Evolutionary conservation across 106 monocot genomes (phyloP).

Genomic region (Dendrobium nobile): DNA sequence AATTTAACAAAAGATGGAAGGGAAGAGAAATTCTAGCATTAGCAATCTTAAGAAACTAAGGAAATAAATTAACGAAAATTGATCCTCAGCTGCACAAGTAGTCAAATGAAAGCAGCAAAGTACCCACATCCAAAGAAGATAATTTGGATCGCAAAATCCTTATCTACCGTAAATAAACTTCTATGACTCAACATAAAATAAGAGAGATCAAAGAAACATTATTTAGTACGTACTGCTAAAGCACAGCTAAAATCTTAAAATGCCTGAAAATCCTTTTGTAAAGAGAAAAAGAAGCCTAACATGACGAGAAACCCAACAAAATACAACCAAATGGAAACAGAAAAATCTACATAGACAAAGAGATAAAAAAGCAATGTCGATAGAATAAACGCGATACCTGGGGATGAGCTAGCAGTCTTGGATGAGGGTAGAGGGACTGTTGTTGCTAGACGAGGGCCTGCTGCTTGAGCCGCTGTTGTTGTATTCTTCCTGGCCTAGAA

Average conservation of each 20-base stretch:
- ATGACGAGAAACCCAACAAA: background rate
- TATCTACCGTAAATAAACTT: background rate
- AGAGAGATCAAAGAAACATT: background rate
- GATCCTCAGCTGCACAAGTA: background rate
- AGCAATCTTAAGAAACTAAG: background rate
- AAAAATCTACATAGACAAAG: background rate
- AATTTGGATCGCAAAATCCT: background rate
- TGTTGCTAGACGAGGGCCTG: constrained; percentile 17
- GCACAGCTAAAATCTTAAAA: background rate
- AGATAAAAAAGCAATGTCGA: background rate
- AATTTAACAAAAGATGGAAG: background rate
- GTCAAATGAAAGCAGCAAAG: background rate
- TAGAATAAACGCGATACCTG: constrained; percentile 4
- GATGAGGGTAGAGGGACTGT: constrained; percentile 24
- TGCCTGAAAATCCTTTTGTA: background rate
- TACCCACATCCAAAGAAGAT: background rate
- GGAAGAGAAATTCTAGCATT: background rate
- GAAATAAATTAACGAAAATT: background rate
- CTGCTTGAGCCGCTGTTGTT: constrained; percentile 21
- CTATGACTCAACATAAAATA: background rate
- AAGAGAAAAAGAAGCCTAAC: background rate
- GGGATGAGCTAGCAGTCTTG: constrained; percentile 19
- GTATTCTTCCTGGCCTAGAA: constrained; percentile 8
- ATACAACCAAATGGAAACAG: background rate
- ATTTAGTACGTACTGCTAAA: background rate